Base-by-base conservation (phyloP, 805 yeast species). In the Cyberlindnera petersonii region DNA sequence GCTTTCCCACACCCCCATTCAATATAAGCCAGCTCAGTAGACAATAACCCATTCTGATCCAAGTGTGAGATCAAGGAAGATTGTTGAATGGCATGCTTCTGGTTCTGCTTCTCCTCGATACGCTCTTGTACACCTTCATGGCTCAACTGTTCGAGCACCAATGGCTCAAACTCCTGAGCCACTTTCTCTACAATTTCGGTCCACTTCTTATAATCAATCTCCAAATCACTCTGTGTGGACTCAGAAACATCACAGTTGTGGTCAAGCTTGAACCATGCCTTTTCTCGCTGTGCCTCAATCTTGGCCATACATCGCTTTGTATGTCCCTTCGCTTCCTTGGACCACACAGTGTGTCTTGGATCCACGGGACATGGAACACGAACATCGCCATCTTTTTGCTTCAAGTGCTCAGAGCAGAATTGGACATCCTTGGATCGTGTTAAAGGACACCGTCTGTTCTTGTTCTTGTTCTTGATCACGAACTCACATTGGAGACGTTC, bases 1-100 rank as follows among this genome's bases (percentile, higher is more conserved):
- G 86, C 95, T 46, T 89, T 74, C 0, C 97, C 97, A 58, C 95
- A 85, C 1, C 97, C 97, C 66, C 86, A 87, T 60, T 88, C 97
- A 21, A 83, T 56, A 54, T 77, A 75, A 35, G 68, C 61, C 26
- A 50, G 38, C 3, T 49, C 42, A 2, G 56, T 28, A 1, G 60
- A 57, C 26, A 82, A 61, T 7, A 81, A 53, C 0, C 55, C 55
- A 13, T 59, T 46, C 5, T 60, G 56, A 18, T 70, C 65, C 51
- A 88, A 58, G 45, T 83, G 83, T 2, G 85, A 87, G 13, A 85
- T 82, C 42, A 88, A 58, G 2, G 94, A 82, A 0, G 88, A 72
- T 58, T 88, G 97, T 57, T 88, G 97, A 4, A 71, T 56, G 1
- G 91, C 82, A 62, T 88, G 96, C 53, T 87, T 87, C 45, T 70